Percentiles rank a stretch among this genome's conserved stretches.
Conservation (phyloP, 2,329 filamentous ascomycete genomes). For the Colletotrichum australisinense region DNA sequence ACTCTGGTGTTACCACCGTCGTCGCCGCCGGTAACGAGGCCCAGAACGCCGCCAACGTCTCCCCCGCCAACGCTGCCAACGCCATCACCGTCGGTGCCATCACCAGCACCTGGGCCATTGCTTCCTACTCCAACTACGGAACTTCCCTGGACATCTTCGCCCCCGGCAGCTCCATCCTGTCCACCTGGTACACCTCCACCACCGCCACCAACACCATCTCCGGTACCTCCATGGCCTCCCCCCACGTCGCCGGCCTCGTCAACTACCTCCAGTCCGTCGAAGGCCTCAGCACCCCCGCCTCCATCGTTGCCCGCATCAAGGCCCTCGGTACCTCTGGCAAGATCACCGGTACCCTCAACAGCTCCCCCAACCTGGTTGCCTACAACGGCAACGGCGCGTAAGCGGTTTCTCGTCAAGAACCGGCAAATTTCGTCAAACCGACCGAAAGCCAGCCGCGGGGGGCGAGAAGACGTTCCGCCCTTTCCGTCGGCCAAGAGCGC, state of each 20-base stretch:
- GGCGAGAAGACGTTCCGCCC: conserved; percentile 20
- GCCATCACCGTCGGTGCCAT: conserved; percentile 66
- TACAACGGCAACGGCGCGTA: conserved; percentile 54
- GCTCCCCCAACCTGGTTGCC: conserved; percentile 57
- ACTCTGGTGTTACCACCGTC: conserved; percentile 61
- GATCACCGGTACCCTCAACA: conserved; percentile 46
- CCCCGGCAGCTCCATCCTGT: conserved; percentile 58
- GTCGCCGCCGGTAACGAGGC: conserved; percentile 67
- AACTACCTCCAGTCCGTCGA: conserved; percentile 65
- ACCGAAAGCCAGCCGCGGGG: neutral
- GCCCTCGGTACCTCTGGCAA: conserved; percentile 52
- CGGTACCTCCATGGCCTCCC: conserved; percentile 72
- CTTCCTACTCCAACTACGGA: conserved; percentile 64
- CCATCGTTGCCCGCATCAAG: conserved; percentile 54
- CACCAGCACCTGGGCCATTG: conserved; percentile 49
- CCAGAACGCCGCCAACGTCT: conserved; percentile 47
- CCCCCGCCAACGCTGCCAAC: conserved; percentile 58
- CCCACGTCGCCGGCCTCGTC: conserved; percentile 70
- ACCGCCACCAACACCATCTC: conserved; percentile 58
- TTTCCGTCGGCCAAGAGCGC: neutral
- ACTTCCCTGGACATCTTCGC: conserved; percentile 61
- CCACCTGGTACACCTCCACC: conserved; percentile 56
- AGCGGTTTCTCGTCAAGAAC: neutral
- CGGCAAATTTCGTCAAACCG: neutral
- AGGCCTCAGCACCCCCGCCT: conserved; percentile 50